These are phyloP conservation scores for Dalbergia cochinchinensis DNA, from an alignment of 306 rosid genomes.

Conservation along the genomic window DNA sequence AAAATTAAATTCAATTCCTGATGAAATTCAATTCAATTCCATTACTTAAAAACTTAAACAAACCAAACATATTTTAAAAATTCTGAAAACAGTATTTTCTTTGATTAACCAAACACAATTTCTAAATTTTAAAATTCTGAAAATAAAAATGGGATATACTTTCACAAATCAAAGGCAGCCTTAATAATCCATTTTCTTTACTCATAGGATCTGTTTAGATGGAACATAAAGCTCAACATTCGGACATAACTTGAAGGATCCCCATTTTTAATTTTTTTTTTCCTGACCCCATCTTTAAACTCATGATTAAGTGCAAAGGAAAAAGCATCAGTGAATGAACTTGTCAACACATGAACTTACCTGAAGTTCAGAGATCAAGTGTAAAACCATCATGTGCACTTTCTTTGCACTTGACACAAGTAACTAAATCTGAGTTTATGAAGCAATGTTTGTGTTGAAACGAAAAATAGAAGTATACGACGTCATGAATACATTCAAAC, in stretches of 20 bases:
- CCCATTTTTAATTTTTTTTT: neutral
- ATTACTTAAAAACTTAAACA: no score
- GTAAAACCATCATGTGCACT: conserved; percentile 62
- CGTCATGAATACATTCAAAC: neutral
- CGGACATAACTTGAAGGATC: neutral
- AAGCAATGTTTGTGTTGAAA: neutral
- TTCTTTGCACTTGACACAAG: conserved; percentile 30
- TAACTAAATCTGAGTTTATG: neutral
- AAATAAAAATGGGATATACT: no score
- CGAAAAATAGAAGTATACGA: neutral
- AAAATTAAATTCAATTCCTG: no score
- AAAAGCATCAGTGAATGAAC: conserved; percentile 56
- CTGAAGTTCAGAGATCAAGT: conserved; percentile 76
- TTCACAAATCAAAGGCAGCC: no score
- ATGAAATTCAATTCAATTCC: no score
- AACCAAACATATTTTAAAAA: no score
- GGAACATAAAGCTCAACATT: neutral
- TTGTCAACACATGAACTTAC: conserved; percentile 67
- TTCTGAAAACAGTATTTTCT: no score
- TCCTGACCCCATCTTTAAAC: neutral
- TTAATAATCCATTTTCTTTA: neutral
- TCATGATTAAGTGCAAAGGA: conserved; percentile 33
- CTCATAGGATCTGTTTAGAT: neutral
- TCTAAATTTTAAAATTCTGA: no score
- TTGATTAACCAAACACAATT: no score